Conservation (phyloP, 306 rosid species). For the Acacia acuminata region DNA sequence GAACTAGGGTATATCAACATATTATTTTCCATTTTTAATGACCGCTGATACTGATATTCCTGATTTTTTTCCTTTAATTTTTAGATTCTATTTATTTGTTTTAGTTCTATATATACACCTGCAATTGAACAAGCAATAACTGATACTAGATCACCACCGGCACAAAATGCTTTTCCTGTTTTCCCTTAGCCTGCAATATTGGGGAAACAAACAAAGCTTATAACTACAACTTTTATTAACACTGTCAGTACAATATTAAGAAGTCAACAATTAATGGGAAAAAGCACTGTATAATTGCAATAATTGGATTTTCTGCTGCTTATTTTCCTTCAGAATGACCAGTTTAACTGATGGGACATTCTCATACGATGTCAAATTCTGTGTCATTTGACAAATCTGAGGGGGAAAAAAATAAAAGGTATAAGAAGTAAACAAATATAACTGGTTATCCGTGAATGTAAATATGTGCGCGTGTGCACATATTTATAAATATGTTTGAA, state of each 20-base stretch:
- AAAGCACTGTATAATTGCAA: neutral
- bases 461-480: too few relatives aligned
- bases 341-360: slow-evolving; percentile 28
- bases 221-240: neutral
- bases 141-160: neutral
- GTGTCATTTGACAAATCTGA: slow-evolving; percentile 24
- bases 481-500: neutral
- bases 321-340: slow-evolving; percentile 32
- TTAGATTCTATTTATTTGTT: neutral
- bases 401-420: neutral
- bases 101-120: neutral
- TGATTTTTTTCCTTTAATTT: neutral
- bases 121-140: neutral
- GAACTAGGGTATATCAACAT: too few relatives aligned
- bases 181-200: neutral
- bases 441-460: neutral
- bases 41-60: too few relatives aligned
- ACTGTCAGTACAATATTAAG: neutral
- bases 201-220: neutral
- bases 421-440: neutral
- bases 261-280: neutral
- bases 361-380: slow-evolving; percentile 30
- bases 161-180: neutral
- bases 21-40: too few relatives aligned
- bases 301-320: neutral